Evolutionary conservation across 2,329 filamentous ascomycete species (phyloP).

Genomic region (Didymella glomerata): DNA sequence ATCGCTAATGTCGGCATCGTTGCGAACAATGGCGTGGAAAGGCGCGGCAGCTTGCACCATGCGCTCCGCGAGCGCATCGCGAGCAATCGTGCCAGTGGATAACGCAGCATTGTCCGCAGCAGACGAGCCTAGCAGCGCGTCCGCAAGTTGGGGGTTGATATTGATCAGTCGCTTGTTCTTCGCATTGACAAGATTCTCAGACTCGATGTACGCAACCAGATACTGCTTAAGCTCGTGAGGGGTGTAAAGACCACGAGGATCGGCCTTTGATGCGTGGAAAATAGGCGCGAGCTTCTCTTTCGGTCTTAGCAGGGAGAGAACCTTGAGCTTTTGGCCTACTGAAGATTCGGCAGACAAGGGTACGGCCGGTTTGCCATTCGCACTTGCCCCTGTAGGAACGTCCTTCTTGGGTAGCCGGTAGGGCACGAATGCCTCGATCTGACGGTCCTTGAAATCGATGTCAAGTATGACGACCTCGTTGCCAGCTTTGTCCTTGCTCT

Average conservation of each 20-base stretch:
- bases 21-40: constrained; percentile 66
- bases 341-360: constrained; percentile 52
- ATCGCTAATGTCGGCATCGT: constrained; percentile 51
- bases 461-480: constrained; percentile 71
- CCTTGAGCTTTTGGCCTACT: constrained; percentile 58
- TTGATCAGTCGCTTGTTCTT: constrained; percentile 69
- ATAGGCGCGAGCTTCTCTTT: constrained; percentile 66
- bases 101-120: constrained; percentile 64
- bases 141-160: constrained; percentile 69
- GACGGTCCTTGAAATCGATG: constrained; percentile 68
- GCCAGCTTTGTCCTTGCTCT: constrained; percentile 70
- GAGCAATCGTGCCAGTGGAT: constrained; percentile 65
- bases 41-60: constrained; percentile 64
- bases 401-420: constrained; percentile 70
- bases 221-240: constrained; percentile 66
- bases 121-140: constrained; percentile 65
- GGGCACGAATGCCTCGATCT: constrained; percentile 65
- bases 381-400: constrained; percentile 35
- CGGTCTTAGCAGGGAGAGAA: constrained; percentile 64
- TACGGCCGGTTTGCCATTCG: constrained; percentile 54
- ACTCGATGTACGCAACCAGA: constrained; percentile 66
- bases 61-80: constrained; percentile 68
- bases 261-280: constrained; percentile 60
- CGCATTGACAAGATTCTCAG: constrained; percentile 63
- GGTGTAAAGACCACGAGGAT: constrained; percentile 65